Evolutionary conservation across 73 alveolate genomes (phyloP).

Genomic region (Paramecium octaurelia): DNA sequence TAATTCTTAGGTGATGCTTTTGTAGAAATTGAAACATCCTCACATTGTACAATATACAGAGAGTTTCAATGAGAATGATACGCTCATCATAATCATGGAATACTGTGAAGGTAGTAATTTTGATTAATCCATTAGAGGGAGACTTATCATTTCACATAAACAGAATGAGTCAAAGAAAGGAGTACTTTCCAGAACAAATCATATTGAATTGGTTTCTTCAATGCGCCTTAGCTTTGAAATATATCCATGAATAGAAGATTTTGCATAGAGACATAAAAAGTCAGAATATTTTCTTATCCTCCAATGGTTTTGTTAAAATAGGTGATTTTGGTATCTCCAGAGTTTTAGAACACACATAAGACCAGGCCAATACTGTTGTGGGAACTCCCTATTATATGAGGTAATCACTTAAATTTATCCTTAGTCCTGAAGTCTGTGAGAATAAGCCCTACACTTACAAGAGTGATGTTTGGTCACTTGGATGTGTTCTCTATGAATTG

Average conservation of each 20-base stretch:
- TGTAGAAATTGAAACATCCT: constrained; percentile 82
- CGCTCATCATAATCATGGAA: constrained; percentile 84
- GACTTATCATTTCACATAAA: constrained; percentile 80
- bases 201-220: constrained; percentile 84
- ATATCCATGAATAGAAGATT: constrained; percentile 91
- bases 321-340: constrained; percentile 98
- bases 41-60: constrained; percentile 91
- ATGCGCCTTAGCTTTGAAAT: constrained; percentile 73
- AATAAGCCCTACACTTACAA: constrained; percentile 89
- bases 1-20: constrained; percentile 61
- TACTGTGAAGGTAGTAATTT: constrained; percentile 77
- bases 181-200: constrained; percentile 74
- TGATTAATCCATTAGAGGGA: constrained; percentile 59
- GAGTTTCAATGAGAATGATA: constrained; percentile 77
- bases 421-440: constrained; percentile 88
- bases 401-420: background rate
- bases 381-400: constrained; percentile 92
- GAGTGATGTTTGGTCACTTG: constrained; percentile 97
- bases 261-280: constrained; percentile 95
- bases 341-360: constrained; percentile 88
- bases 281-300: constrained; percentile 88
- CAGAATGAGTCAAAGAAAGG: constrained; percentile 63
- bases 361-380: constrained; percentile 89
- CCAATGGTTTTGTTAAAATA: constrained; percentile 90
- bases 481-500: constrained; percentile 96